Base-by-base conservation (phyloP, 345 rosid species). In the Aurinia saxatilis region DNA sequence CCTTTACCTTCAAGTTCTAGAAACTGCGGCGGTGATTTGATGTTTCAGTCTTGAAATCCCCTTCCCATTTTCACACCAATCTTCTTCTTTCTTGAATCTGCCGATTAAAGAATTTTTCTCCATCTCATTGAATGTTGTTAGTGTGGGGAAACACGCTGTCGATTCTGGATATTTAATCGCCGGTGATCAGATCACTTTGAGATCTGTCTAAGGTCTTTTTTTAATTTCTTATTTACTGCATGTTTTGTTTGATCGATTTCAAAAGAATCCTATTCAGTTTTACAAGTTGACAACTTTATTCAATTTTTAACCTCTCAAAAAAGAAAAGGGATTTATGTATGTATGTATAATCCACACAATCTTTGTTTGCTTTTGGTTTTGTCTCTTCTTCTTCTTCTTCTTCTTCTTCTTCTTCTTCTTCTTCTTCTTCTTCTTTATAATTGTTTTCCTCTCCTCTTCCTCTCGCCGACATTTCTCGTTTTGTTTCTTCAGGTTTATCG, bases 351-450 rank as follows among this genome's bases (percentile, higher is more conserved):
- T 60, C 31, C 13, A 39, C 36, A 56, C 33, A 45, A 46, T 42
- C 63, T 39, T 68, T 40, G 59, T 68, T 58, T 63, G 74, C 61
- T 74, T 65, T 50, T 67, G 17, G 53, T 63, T 60, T 49, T 68
- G 72, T 71, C 39, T 59, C 15, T 64, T 81, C 50, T 83, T 86
- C 89, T 80, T 64, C 78, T 70, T 54, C 73, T 64, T 81, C 50
- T 83, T 86, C 89, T 80, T 64, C 78, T 70, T 59, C 15, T 64
- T 81, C 50, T 83, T 86, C 89, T 80, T 64, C 78, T 70, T 54
- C 73, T n/a, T 59, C 15, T 64, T 81, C 50, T 83, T 86, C 89
- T 80, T 64, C 78, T 70, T 54, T n/a, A n/a, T n/a, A n/a, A n/a
- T n/a, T n/a, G n/a, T n/a, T n/a, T n/a, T n/a, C n/a, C n/a, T n/a